Evolutionary conservation across 2,329 filamentous ascomycete genomes (phyloP).

Genomic region (Dendryphion nanum): DNA sequence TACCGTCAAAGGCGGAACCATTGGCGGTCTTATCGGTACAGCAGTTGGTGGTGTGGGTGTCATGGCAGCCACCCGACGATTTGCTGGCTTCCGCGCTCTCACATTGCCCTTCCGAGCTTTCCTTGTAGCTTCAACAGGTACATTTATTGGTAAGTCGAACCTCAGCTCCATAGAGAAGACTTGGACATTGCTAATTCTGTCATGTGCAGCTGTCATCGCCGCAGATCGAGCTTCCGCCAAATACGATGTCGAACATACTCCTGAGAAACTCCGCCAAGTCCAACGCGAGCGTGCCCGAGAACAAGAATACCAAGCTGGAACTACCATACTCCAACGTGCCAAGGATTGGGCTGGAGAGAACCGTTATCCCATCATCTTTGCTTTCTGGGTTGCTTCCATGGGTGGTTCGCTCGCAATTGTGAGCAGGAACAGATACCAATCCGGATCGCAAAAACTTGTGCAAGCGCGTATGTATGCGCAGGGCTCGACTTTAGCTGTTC

Average conservation of each 20-base stretch:
- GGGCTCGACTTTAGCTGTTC: slow-evolving; percentile 78
- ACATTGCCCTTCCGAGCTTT: slow-evolving; percentile 90
- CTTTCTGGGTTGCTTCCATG: slow-evolving; percentile 80
- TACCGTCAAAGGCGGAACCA: slow-evolving; percentile 75
- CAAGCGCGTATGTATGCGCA: slow-evolving; percentile 95
- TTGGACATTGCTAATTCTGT: slow-evolving; percentile 12
- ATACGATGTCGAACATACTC: slow-evolving; percentile 71
- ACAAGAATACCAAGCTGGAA: slow-evolving; percentile 50
- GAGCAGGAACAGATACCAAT: slow-evolving; percentile 72
- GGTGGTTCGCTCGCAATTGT: slow-evolving; percentile 71
- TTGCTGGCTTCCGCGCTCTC: slow-evolving; percentile 73
- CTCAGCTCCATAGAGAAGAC: neutral
- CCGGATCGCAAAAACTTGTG: slow-evolving; percentile 80
- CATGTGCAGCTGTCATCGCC: slow-evolving; percentile 63
- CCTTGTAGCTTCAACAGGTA: slow-evolving; percentile 76
- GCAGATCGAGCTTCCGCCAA: slow-evolving; percentile 72
- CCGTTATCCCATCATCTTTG: slow-evolving; percentile 83
- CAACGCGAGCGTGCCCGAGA: slow-evolving; percentile 28
- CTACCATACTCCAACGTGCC: slow-evolving; percentile 59
- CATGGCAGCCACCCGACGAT: slow-evolving; percentile 66
- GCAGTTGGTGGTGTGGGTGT: slow-evolving; percentile 67
- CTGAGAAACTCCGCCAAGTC: slow-evolving; percentile 39
- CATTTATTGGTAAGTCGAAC: slow-evolving; percentile 64
- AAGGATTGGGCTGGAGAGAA: slow-evolving; percentile 75
- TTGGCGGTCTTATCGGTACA: slow-evolving; percentile 70